Percentiles rank a stretch among this genome's conserved stretches.
Conservation (phyloP, 352 stramenopile genomes). For the Phytopythium ostracodes region DNA sequence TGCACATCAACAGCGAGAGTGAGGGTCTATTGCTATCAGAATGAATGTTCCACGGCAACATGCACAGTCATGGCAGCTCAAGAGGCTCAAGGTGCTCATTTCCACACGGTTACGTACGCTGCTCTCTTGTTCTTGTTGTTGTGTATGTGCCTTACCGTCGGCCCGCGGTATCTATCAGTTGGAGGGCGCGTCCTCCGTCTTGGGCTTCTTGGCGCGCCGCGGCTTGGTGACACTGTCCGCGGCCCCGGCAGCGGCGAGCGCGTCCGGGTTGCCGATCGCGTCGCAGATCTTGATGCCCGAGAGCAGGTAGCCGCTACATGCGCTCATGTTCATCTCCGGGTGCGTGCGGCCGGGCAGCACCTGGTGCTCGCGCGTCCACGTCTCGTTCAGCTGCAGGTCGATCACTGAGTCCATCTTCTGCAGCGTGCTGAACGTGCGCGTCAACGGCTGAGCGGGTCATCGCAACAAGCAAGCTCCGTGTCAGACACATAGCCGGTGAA, state of each 20-base stretch:
- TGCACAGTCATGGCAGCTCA: too few species aligned
- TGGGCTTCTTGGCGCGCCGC: constrained; percentile 6
- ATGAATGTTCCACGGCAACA: not conserved
- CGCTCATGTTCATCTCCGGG: constrained; percentile 96
- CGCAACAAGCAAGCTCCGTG: too few species aligned
- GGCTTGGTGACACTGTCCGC: not conserved
- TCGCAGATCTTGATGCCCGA: constrained; percentile 90
- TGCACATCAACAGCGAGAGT: not conserved
- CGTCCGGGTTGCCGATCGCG: constrained; percentile 6
- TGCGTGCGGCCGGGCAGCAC: constrained; percentile 91
- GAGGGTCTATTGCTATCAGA: not conserved
- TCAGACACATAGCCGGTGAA: not conserved
- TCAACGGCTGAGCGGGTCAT: constrained; percentile 68
- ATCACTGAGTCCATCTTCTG: constrained; percentile 90
- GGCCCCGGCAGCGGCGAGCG: not conserved
- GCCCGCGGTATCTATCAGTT: not conserved
- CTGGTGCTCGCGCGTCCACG: constrained; percentile 95
- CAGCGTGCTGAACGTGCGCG: constrained; percentile 85
- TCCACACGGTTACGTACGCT: too few species aligned
- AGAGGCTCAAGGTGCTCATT: too few species aligned
- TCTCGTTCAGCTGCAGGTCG: constrained; percentile 93
- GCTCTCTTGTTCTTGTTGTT: not conserved
- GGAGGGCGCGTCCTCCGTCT: not conserved
- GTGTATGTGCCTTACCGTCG: not conserved
- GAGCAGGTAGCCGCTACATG: constrained; percentile 94